phyloP scores from a whole-genome alignment of 768 basidiomycete species.

The Suillus spraguei region DNA sequence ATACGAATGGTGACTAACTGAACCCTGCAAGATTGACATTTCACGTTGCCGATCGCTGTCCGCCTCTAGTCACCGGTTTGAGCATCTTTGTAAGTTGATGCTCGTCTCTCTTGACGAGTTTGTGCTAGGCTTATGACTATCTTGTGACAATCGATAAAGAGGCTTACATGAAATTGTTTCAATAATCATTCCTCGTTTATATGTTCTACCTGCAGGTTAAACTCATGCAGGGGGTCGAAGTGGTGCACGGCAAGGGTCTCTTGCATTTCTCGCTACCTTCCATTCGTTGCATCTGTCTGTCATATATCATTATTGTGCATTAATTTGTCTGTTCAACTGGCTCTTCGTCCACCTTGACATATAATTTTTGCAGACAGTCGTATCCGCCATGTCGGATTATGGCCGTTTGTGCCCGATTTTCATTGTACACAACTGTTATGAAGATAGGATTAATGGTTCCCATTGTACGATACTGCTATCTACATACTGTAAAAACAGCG shows the following conservation, averaged over 20 bases:
- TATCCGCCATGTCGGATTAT: neutral
- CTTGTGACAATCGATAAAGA: slow-evolving; percentile 3
- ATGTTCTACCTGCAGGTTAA: neutral
- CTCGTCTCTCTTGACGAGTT: neutral
- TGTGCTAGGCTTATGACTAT: slow-evolving; percentile 6
- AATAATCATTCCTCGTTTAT: no score
- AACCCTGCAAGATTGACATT: neutral
- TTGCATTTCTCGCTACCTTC: slow-evolving; percentile 10
- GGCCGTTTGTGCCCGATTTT: neutral
- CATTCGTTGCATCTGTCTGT: slow-evolving; percentile 4
- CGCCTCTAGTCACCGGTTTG: neutral
- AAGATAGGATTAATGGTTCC: neutral
- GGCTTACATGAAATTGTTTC: neutral
- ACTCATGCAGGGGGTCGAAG: slow-evolving; percentile 7
- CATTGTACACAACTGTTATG: neutral
- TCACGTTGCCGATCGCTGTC: neutral
- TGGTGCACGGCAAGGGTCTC: slow-evolving; percentile 4
- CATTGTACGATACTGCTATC: slow-evolving; percentile 5
- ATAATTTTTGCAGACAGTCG: neutral
- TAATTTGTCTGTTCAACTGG: neutral
- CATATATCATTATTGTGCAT: slow-evolving; percentile 11
- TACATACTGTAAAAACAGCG: no score
- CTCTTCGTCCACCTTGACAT: neutral
- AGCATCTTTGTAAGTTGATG: slow-evolving; percentile 7
- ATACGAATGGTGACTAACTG: slow-evolving; percentile 3